Evolutionary conservation across 1,284 basidiomycete species (phyloP), one percentile per base, ranked within the genome.

Genomic region (Stygiomarasmius scandens): DNA sequence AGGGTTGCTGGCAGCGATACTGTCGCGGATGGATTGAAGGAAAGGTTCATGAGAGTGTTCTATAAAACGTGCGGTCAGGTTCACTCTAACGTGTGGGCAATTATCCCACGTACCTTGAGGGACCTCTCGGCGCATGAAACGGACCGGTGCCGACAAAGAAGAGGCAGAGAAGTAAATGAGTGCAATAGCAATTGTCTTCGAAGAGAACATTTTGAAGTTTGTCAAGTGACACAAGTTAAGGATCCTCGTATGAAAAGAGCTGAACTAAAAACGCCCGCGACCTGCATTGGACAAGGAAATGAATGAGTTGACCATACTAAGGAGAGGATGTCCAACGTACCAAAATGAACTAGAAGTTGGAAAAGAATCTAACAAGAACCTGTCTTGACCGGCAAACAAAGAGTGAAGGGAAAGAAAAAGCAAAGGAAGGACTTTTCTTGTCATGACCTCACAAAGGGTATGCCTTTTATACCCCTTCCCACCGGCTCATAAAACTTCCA

Each of bases 31-130:
- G 51, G 79, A 69, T 4, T 75, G 77, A 56, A 88, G 68, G 70
- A 85, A 79, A 50, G 73, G 69, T 62, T 87, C 79, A 67, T 89
- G 86, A 25, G 85, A 86, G 72, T 87, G 85, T 70, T 88, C 86
- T 86, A 62, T 11, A 22, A 24, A n/a, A 27, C 43, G n/a, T 49
- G 20, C 12, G 22, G 32, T 19, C 22, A 46, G 47, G 48, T 50
- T 43, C 22, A 51, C 38, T 47, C 49, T 6, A 41, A 54, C 51
- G 58, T 12, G 34, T 16, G 25, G 20, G 50, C 19, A 19, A 34
- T 14, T n/a, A 34, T 34, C 14, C 32, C 16, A 64, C 61, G 27
- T 63, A 85, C 85, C 85, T 77, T 87, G 86, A 45, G 86, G 86
- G 43, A 87, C 86, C 69, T 87, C 85, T 63, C 85, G 83, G 59